Evolutionary conservation across 805 yeast species (phyloP).

Genomic region (Suhomyces sp.): DNA sequence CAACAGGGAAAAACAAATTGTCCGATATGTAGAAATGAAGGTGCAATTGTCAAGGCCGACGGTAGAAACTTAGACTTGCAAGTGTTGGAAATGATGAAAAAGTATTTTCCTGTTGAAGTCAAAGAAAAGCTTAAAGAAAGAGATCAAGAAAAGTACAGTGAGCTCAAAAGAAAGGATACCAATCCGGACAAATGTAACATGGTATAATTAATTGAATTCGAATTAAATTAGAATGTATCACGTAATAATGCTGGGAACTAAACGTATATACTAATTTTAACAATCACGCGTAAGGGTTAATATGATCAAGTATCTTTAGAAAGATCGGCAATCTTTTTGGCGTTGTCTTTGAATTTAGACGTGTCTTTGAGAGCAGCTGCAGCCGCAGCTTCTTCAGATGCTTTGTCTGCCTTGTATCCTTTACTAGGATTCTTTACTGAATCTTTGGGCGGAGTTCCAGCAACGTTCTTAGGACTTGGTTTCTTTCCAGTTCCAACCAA

Average conservation of each 20-base stretch:
- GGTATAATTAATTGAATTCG: slow-evolving; percentile 2
- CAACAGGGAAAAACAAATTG: slow-evolving; percentile 57
- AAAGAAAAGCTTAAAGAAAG: slow-evolving; percentile 59
- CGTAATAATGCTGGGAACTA: neutral
- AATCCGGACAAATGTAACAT: slow-evolving; percentile 19
- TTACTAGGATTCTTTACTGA: slow-evolving; percentile 1
- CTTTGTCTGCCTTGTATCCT: slow-evolving; percentile 14
- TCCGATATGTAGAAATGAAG: slow-evolving; percentile 59
- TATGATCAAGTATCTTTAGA: neutral
- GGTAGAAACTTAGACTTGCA: slow-evolving; percentile 56
- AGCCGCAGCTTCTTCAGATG: neutral
- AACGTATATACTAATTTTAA: neutral
- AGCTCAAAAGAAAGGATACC: slow-evolving; percentile 18
- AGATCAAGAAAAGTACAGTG: slow-evolving; percentile 36
- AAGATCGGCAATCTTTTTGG: neutral
- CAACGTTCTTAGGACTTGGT: neutral
- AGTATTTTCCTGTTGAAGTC: slow-evolving; percentile 64
- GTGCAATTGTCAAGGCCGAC: slow-evolving; percentile 57
- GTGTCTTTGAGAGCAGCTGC: neutral
- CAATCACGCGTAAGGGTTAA: neutral
- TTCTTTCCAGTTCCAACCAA: slow-evolving; percentile 21
- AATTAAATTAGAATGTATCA: neutral
- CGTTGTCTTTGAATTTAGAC: neutral
- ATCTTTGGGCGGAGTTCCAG: neutral
- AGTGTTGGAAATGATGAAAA: slow-evolving; percentile 50